phyloP scores from a whole-genome alignment of 2,329 filamentous ascomycete species.

The Colletotrichum sp. region DNA sequence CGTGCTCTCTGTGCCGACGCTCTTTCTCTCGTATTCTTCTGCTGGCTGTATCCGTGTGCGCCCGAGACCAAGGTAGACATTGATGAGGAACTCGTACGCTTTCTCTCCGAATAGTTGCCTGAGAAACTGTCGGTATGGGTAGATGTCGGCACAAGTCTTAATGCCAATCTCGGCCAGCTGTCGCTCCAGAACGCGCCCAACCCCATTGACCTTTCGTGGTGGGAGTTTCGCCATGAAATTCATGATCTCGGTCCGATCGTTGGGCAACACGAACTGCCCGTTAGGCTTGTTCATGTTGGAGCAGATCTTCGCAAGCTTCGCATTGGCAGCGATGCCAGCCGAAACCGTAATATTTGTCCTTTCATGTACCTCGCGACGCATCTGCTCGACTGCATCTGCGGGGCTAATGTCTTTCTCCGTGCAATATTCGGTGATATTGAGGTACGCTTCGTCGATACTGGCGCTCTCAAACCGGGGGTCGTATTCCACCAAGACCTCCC shows the following conservation, averaged over 20 bases:
- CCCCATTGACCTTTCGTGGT: slow-evolving; percentile 89
- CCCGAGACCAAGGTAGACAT: slow-evolving; percentile 85
- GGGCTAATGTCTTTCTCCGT: slow-evolving; percentile 69
- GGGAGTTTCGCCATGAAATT: slow-evolving; percentile 84
- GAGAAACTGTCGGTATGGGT: slow-evolving; percentile 74
- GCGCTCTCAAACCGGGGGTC: slow-evolving; percentile 91
- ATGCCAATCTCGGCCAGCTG: slow-evolving; percentile 88
- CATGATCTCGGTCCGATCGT: slow-evolving; percentile 77
- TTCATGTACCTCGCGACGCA: slow-evolving; percentile 78
- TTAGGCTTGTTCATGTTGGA: slow-evolving; percentile 98
- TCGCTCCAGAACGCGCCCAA: slow-evolving; percentile 92
- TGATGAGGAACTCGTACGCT: slow-evolving; percentile 83
- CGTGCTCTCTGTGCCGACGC: slow-evolving; percentile 91
- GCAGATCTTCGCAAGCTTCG: slow-evolving; percentile 92
- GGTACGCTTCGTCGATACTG: slow-evolving; percentile 94
- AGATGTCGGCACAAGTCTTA: slow-evolving; percentile 88
- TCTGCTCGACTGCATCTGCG: slow-evolving; percentile 75
- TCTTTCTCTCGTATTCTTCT: slow-evolving; percentile 90
- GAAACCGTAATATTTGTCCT: slow-evolving; percentile 87
- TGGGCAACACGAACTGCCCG: slow-evolving; percentile 81
- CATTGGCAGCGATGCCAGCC: slow-evolving; percentile 92
- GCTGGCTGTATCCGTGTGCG: slow-evolving; percentile 84
- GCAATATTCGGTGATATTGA: slow-evolving; percentile 93
- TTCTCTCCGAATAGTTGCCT: slow-evolving; percentile 88
- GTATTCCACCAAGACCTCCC: slow-evolving; percentile 83